Evolutionary conservation across 176 grass and related monocot species (phyloP).

Genomic region (Oryza brachyantha): DNA sequence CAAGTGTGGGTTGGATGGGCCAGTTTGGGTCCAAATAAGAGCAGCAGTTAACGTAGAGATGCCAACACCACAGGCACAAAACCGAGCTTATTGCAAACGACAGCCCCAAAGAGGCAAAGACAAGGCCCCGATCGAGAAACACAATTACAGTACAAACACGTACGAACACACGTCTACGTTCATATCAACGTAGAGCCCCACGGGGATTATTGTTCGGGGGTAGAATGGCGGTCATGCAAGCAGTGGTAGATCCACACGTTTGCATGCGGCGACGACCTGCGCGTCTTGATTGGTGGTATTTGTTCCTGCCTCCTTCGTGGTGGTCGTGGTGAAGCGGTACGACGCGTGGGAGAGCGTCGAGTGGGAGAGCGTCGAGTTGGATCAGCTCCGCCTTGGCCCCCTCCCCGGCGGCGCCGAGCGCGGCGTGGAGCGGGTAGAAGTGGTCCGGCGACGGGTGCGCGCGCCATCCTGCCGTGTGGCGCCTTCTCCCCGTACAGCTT

Average conservation of each 20-base stretch:
- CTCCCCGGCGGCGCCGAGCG: slow-evolving; percentile 71
- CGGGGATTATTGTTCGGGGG: too few relatives aligned
- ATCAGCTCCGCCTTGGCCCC: slow-evolving; percentile 58
- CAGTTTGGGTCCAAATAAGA: background rate
- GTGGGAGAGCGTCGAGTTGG: slow-evolving; percentile 89
- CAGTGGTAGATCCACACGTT: background rate
- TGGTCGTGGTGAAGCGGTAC: slow-evolving; percentile 47
- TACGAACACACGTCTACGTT: too few relatives aligned
- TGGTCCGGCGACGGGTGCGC: slow-evolving; percentile 86
- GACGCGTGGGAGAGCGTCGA: slow-evolving; percentile 52
- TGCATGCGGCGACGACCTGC: background rate
- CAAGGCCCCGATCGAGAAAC: background rate
- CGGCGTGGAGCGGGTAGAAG: slow-evolving; percentile 82
- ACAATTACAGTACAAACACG: too few relatives aligned
- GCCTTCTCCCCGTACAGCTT: slow-evolving; percentile 56
- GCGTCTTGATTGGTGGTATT: background rate
- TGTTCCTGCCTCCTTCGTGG: background rate
- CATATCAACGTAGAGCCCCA: background rate
- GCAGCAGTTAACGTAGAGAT: too few relatives aligned
- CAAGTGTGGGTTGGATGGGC: background rate
- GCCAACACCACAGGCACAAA: too few relatives aligned
- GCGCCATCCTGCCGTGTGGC: slow-evolving; percentile 58
- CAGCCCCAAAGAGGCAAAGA: too few relatives aligned
- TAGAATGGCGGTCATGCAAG: background rate
- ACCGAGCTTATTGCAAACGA: too few relatives aligned